Base-by-base conservation (phyloP, 805 yeast species). In the Blastobotrys mokoenaii region DNA sequence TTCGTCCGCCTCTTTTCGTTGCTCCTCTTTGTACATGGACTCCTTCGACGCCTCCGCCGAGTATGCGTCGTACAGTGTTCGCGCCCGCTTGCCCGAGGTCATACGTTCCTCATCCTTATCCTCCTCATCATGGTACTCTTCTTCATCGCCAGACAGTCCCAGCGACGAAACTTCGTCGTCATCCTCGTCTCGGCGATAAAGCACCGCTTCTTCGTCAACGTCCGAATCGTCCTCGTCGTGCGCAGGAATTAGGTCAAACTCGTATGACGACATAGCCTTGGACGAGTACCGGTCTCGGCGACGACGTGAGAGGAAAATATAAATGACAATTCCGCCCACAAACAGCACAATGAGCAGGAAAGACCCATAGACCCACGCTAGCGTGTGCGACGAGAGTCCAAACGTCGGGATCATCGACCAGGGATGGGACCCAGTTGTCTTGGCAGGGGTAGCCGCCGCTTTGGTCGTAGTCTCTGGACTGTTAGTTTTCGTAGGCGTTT, bases 321-420 rank as follows among this genome's bases (percentile, higher is more conserved):
- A 73, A n/a, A 64, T 49, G 6, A 56, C 60, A 11, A 62, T 34
- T 5, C 60, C 50, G 16, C 49, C 47, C 67, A 59, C 25, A 72
- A 70, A 33, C 69, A 68, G 45, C 70, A 62, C 46, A 66, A 75
- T 64, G 69, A 71, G 54, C 68, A 74, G 51, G 66, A 76, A 45
- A 2, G 64, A 54, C 10, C 67, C 67, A 41, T 59, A 59, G n/a
- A 61, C 34, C 66, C 65, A 62, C 8, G 51, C 48, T 10, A 57
- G 45, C 11, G 60, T 60, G 15, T 53, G 53, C 8, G 49, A 35
- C 10, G 59, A 52, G 38, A 59, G 43, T 2, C 66, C 66, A 49
- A 61, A 59, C 4, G 63, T 52, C 9, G 65, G 65, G 17, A 62
- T 43, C 34, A 48, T 37, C 29, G 53, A 49, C 46, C 54, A 50